A percentile compares a stretch with the other conserved stretches of the same genome.
Conservation (phyloP, 208 protist genomes). For the Acanthamoeba castellanii region DNA sequence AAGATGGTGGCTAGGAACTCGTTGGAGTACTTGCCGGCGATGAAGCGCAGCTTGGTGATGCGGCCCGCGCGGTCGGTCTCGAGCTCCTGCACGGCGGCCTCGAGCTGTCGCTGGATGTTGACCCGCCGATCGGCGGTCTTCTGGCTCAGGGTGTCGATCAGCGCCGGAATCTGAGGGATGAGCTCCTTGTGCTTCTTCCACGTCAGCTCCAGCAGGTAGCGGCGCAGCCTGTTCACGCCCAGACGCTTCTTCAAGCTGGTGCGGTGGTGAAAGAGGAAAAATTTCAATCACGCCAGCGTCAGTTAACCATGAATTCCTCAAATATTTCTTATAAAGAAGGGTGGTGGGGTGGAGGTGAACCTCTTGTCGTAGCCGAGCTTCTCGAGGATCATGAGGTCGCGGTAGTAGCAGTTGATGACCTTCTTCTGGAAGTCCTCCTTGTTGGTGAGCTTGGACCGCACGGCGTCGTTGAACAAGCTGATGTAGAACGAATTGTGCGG, state of each 20-base stretch:
- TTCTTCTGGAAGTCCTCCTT: slow-evolving; percentile 42
- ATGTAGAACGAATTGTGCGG: slow-evolving; percentile 61
- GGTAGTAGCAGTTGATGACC: slow-evolving; percentile 41
- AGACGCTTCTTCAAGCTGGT: slow-evolving; percentile 39
- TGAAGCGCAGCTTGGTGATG: slow-evolving; percentile 57
- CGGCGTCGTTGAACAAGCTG: slow-evolving; percentile 42
- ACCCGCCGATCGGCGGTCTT: not conserved
- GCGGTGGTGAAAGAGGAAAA: not conserved
- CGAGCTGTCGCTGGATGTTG: not conserved
- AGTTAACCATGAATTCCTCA: no score
- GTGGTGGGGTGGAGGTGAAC: not conserved
- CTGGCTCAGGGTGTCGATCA: slow-evolving; percentile 35
- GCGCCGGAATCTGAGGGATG: slow-evolving; percentile 25
- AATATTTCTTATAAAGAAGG: not conserved
- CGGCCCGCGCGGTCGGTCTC: not conserved
- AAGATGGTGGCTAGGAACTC: slow-evolving; percentile 59
- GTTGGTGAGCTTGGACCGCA: slow-evolving; percentile 11
- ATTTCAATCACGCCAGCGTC: not conserved
- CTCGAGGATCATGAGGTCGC: slow-evolving; percentile 50
- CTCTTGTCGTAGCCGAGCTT: slow-evolving; percentile 69
- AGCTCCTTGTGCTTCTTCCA: slow-evolving; percentile 71
- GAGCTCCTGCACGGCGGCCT: slow-evolving; percentile 22
- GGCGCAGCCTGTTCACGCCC: slow-evolving; percentile 31
- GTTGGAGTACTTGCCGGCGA: slow-evolving; percentile 23
- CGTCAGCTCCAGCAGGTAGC: slow-evolving; percentile 37